Base-by-base conservation (phyloP, 805 yeast genomes). In the Myxozyma melibiosi region DNA sequence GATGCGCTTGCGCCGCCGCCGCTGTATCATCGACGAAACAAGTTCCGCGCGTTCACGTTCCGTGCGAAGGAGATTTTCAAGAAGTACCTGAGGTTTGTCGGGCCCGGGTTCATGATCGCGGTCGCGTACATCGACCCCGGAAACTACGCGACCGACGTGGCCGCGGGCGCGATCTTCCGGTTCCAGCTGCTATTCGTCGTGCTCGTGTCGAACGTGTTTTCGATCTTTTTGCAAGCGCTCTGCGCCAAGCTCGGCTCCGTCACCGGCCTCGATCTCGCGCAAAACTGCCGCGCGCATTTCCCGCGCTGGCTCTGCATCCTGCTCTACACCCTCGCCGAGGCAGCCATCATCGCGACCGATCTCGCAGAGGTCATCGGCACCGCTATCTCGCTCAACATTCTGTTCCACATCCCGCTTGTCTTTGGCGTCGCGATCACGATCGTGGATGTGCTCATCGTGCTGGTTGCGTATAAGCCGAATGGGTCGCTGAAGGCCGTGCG, bases 51-150 rank as follows among this genome's bases (percentile, higher is more conserved):
- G 11, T 4, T 38, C 22, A 14, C 8, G n/a, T 38, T 38, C 11
- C 33, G 42, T n/a, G 45, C 42, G 9, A 45, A 37, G 33, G 48
- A 27, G 11, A 27, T 46, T 18, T 16, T 76, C 7, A 64, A 67
- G 39, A 85, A 84, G 65, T 87, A 84, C 70, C 72, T 77, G 39
- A 73, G 77, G 61, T 88, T 87, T 69, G 77, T 92, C n/a, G 98
- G 98, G 0, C 98, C 98, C 0, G 98, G 99, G 0, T 75, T 92
- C 46, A 86, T 92, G 96, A 96, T 94, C 1, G 81, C 91, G 3
- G 96, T 92, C 33, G 92, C 97, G 0, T 94, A 91, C 71, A 89
- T 94, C 90, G 98, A 92, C 67, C 98, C 99, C 0, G 99, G 99
- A 3, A 92, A 94, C 73, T 92, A 91, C 72, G 86, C 96, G 37